Conservation (phyloP, 306 rosid genomes). For the Purshia tridentata region DNA sequence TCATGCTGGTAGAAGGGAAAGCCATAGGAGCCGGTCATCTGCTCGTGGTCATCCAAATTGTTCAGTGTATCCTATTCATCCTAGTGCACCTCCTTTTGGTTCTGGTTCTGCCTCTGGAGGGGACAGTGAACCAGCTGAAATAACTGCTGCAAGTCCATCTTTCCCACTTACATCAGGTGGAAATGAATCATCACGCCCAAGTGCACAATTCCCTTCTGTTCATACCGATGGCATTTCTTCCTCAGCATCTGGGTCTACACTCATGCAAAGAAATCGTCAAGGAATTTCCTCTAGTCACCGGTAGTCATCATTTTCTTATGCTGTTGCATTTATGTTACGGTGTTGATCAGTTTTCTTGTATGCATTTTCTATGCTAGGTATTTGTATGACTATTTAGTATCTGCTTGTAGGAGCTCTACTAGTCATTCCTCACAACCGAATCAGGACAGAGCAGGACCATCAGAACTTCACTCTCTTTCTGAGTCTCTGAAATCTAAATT, state of each 20-base stretch:
- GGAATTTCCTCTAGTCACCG: slow-evolving; percentile 39
- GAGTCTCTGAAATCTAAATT: slow-evolving; percentile 75
- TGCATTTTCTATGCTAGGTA: slow-evolving; percentile 1
- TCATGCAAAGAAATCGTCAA: slow-evolving; percentile 39
- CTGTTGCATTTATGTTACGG: not conserved
- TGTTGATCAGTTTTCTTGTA: not conserved
- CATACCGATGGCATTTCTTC: slow-evolving; percentile 47
- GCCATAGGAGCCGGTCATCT: slow-evolving; percentile 47
- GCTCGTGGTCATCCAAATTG: slow-evolving; percentile 62
- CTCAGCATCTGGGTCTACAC: slow-evolving; percentile 41
- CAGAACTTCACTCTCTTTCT: slow-evolving; percentile 78
- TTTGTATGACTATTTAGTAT: slow-evolving; percentile 12
- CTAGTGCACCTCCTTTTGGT: slow-evolving; percentile 40
- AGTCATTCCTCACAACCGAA: slow-evolving; percentile 40
- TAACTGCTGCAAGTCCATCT: slow-evolving; percentile 47
- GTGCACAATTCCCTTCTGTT: slow-evolving; percentile 28
- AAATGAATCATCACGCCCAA: slow-evolving; percentile 45
- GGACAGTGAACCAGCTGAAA: slow-evolving; percentile 43
- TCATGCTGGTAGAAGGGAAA: slow-evolving; percentile 63
- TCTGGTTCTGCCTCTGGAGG: slow-evolving; percentile 39
- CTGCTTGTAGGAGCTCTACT: slow-evolving; percentile 40
- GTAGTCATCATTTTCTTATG: slow-evolving; percentile 34
- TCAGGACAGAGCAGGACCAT: slow-evolving; percentile 69
- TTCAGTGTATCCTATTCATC: slow-evolving; percentile 54
- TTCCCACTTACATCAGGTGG: slow-evolving; percentile 44